phyloP scores from a whole-genome alignment of 352 stramenopile genomes.

The Elongisporangium undulatum region DNA sequence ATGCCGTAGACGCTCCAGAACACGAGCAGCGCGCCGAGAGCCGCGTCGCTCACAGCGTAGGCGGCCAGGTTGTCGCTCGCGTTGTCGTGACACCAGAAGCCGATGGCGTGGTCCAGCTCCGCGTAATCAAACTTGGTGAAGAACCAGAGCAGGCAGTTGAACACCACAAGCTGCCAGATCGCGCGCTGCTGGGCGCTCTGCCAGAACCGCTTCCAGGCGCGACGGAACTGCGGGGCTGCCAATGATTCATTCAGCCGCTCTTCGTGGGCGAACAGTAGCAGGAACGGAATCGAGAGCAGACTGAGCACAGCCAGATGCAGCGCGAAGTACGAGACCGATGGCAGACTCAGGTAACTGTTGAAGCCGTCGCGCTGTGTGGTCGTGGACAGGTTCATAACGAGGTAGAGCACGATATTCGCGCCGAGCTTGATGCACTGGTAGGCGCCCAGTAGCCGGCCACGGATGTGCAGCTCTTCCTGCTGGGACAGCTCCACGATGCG shows the following conservation, averaged over 20 bases:
- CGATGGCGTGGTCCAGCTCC: conserved; percentile 12
- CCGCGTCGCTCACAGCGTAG: conserved; percentile 6
- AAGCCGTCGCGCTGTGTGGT: neutral
- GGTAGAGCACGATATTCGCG: neutral
- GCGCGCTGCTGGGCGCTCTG: conserved; percentile 46
- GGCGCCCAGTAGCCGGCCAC: conserved; percentile 20
- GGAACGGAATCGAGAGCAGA: conserved; percentile 24
- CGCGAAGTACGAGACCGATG: neutral
- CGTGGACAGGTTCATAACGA: neutral
- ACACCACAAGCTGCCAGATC: conserved; percentile 41
- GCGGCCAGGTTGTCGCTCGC: neutral
- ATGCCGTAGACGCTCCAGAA: conserved; percentile 17
- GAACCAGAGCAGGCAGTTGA: conserved; percentile 40
- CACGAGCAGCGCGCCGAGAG: conserved; percentile 15
- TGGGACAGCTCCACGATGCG: conserved; percentile 43
- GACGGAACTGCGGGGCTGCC: conserved; percentile 2
- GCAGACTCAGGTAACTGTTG: neutral
- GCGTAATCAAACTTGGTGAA: conserved; percentile 28
- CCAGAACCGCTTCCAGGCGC: conserved; percentile 35
- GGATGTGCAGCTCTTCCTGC: conserved; percentile 23
- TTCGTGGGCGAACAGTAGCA: conserved; percentile 24
- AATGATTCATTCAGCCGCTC: neutral
- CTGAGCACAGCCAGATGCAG: neutral
- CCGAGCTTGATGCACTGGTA: conserved; percentile 23
- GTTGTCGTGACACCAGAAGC: conserved; percentile 10